Evolutionary conservation across 257 asterid species (phyloP).

Genomic region (Solanum chaucha): DNA sequence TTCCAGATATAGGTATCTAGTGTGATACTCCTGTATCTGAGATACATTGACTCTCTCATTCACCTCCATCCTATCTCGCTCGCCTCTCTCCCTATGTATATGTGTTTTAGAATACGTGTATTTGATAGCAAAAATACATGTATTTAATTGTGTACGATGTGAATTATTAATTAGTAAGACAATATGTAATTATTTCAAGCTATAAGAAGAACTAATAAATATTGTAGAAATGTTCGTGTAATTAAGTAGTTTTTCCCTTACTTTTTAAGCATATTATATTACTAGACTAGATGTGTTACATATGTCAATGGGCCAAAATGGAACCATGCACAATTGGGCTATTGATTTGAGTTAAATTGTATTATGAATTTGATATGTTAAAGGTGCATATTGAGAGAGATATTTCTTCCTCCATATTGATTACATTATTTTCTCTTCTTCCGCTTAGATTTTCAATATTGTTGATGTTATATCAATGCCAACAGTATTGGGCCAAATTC

Average conservation of each 20-base stretch:
- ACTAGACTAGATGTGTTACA: neutral
- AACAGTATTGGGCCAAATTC: neutral
- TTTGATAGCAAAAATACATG: rapidly evolving
- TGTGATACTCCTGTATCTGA: neutral
- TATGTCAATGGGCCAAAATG: neutral
- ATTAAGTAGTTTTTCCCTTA: too few relatives aligned
- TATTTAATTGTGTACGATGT: rapidly evolving
- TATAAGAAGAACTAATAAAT: neutral
- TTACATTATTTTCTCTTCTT: too few relatives aligned
- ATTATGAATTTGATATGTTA: neutral
- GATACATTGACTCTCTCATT: neutral
- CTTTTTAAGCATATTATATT: neutral
- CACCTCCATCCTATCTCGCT: neutral
- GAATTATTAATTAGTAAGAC: neutral
- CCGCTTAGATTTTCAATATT: neutral
- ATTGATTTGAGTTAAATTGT: neutral
- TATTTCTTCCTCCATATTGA: neutral
- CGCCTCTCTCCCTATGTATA: neutral
- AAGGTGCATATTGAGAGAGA: neutral
- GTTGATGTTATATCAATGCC: neutral
- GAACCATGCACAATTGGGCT: neutral
- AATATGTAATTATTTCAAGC: too few relatives aligned
- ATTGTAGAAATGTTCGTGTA: neutral
- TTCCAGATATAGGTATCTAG: neutral
- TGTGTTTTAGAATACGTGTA: too few relatives aligned